Conservation (phyloP, 805 yeast species). For the Suhomyces xylopsoci region DNA sequence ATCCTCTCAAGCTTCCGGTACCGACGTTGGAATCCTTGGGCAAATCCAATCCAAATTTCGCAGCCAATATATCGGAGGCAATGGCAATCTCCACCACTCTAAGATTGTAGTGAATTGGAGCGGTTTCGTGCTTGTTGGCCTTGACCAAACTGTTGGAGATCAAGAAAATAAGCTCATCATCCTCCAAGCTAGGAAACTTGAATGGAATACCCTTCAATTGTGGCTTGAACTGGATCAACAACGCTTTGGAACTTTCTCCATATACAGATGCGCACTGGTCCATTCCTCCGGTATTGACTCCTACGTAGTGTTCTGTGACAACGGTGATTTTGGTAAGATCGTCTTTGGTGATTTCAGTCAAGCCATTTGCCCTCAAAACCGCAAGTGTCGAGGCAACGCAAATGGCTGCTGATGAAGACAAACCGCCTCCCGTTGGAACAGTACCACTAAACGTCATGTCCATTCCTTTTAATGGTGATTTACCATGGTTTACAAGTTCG, state of each 20-base stretch:
- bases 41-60: conserved; percentile 40
- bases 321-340: conserved; percentile 60
- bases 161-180: conserved; percentile 46
- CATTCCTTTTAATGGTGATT: conserved; percentile 42
- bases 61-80: conserved; percentile 61
- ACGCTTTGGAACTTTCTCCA: conserved; percentile 56
- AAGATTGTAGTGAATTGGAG: conserved; percentile 65
- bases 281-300: conserved; percentile 79
- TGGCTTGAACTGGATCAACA: conserved; percentile 62
- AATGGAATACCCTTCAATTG: conserved; percentile 52
- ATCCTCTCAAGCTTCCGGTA: conserved; percentile 64
- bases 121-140: conserved; percentile 67
- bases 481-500: conserved; percentile 17
- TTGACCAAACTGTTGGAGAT: conserved; percentile 62
- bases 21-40: conserved; percentile 49
- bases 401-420: conserved; percentile 70
- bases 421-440: conserved; percentile 72
- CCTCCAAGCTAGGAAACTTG: conserved; percentile 45
- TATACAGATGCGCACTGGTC: conserved; percentile 72
- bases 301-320: conserved; percentile 66
- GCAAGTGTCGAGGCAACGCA: conserved; percentile 63
- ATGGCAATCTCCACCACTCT: conserved; percentile 70
- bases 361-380: conserved; percentile 51
- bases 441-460: conserved; percentile 56
- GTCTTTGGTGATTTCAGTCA: conserved; percentile 40